Conservation (phyloP, 1,284 basidiomycete species). For the Laetiporus sulphureus region DNA sequence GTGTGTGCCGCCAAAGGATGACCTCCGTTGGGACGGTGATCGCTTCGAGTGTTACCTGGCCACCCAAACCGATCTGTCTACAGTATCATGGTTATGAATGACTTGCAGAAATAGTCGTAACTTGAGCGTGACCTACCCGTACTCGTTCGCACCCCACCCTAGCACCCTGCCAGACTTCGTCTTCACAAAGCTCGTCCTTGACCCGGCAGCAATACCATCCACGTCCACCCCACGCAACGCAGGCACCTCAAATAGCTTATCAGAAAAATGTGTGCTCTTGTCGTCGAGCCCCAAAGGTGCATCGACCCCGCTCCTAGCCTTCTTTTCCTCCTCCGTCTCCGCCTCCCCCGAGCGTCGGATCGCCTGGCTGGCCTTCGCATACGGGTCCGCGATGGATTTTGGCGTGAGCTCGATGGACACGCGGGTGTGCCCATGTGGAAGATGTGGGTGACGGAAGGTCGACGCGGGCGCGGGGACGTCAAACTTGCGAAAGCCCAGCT, state of each 20-base stretch:
- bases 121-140: constrained; percentile 47
- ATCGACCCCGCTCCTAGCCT: no score
- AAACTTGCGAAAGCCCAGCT: constrained; percentile 74
- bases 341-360: constrained; percentile 16
- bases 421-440: constrained; percentile 22
- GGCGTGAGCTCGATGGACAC: constrained; percentile 40
- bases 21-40: constrained; percentile 87
- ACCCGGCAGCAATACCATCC: constrained; percentile 71
- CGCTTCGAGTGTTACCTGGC: constrained; percentile 58
- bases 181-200: constrained; percentile 67
- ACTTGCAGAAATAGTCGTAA: no score
- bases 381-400: constrained; percentile 47
- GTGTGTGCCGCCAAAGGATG: constrained; percentile 55
- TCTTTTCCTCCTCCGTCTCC: neutral
- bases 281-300: constrained; percentile 34
- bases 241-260: constrained; percentile 76
- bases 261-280: constrained; percentile 62
- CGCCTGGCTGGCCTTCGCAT: constrained; percentile 31
- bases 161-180: constrained; percentile 73
- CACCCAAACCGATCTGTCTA: constrained; percentile 82
- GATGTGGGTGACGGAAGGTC: constrained; percentile 23
- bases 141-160: constrained; percentile 87
- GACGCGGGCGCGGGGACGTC: constrained; percentile 39
- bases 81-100: no score
- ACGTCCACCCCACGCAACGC: constrained; percentile 60